Conservation (phyloP, 129 eudicot species). For the Pseudognaphalium luteoalbum region DNA sequence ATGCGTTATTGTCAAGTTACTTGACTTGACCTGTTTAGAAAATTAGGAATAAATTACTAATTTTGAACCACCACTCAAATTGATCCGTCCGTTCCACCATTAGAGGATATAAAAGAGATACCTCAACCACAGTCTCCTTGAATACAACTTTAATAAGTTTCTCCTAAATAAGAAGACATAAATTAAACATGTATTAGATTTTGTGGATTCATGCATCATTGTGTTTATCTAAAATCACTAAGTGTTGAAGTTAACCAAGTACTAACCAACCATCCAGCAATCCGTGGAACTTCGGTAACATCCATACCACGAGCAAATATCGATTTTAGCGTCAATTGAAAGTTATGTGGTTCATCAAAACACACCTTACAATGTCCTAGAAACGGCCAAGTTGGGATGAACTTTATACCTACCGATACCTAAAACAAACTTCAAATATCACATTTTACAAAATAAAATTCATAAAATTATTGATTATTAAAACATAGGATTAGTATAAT, state of each 20-base stretch:
- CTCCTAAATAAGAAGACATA: neutral
- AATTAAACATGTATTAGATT: neutral
- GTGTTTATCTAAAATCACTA: neutral
- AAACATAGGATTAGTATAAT: neutral
- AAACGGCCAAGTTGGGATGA: slow-evolving; percentile 1
- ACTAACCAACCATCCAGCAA: neutral
- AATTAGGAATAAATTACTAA: neutral
- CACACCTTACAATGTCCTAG: neutral
- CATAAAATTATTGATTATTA: neutral
- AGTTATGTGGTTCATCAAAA: neutral
- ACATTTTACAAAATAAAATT: neutral
- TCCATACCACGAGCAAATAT: neutral
- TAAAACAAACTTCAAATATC: neutral
- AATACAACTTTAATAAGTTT: neutral
- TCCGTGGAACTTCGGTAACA: neutral
- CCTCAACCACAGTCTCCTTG: neutral
- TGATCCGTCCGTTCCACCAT: neutral
- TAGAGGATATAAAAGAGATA: neutral
- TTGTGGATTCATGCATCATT: neutral
- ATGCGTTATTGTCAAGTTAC: no score
- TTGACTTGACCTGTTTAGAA: neutral
- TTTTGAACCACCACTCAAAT: neutral
- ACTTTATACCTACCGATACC: neutral
- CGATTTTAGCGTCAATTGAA: neutral
- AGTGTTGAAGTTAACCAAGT: neutral